Evolutionary conservation across 2,329 filamentous ascomycete genomes (phyloP), one percentile per base, ranked within the genome.

Genomic region (Lachnum nothofagi): DNA sequence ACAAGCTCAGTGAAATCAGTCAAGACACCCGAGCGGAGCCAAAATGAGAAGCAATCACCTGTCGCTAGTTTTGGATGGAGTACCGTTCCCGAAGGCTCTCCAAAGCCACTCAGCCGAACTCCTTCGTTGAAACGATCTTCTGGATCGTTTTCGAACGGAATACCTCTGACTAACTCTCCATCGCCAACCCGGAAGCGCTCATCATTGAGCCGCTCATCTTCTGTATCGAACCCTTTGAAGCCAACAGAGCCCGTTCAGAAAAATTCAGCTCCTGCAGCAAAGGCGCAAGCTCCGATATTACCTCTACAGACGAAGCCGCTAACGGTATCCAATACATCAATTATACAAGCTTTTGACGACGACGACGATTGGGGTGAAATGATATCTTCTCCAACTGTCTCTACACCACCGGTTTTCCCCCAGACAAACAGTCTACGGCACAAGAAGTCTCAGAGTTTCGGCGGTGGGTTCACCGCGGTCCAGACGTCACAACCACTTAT

Each of bases 331-430:
- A 39, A 14, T 14, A 5, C 41, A 40, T 37, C 44, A 16, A 23
- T 42, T 3, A 39, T 38, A n/a, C 34, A 52, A 16, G 9, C 37
- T 22, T 46, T 52, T 8, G 60, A 64, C 22, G 62, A 61, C 4
- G 61, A 63, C 39, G 65, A 68, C 46, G 66, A 66, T 40, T 69
- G 67, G 67, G 67, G 67, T 5, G 66, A 69, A 46, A 67, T 69
- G 66, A 58, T 68, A 14, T 61, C 63, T 24, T 67, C 65, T 1
- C 64, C 67, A 19, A 48, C 53, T 10, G 40, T 47, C 20, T 48
- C 51, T n/a, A 23, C 50, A 10, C 48, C 60, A 22, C 44, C 43
- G 17, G 27, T 52, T 9, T 48, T 55, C 19, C 22, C 44, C 3
- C 39, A 49, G 7, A 23, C 42, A 12, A 44, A 41, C 8, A 34